Evolutionary conservation across 768 basidiomycete genomes (phyloP), one percentile per base, ranked within the genome.

Genomic region (Hysterangium stoloniferum): DNA sequence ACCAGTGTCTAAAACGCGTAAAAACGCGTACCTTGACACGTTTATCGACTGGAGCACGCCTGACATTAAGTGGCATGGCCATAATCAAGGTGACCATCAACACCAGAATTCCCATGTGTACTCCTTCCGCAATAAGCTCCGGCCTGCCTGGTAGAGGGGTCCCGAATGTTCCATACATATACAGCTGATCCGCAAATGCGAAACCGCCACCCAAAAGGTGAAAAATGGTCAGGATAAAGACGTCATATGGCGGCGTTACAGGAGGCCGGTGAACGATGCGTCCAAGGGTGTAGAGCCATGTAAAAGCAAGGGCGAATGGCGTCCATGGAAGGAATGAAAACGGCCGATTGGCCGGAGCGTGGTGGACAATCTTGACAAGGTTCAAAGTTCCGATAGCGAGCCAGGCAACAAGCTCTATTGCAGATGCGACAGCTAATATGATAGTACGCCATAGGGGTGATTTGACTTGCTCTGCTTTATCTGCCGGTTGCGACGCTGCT

Each of bases 281-380:
- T 4, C 45, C 15, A 12, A 54, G 45, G 5, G 58, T 42, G 40
- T 63, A 63, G 0, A 58, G 29, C 61, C 61, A 63, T 15, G 62
- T 56, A 6, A 58, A 35, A 9, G 59, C 54, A 25, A 61, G 36
- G 32, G 58, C 37, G 12, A 62, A 42, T 11, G 48, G 31, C 33
- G 7, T 29, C 44, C 53, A 42, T 15, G 34, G 47, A 46, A 54
- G 9, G 17, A 29, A 40, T 54, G 15, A 6, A 6, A 40, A n/a
- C 12, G 28, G 13, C 34, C 9, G 7, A 20, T 4, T 13, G 24
- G 24, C 20, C 8, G 33, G 33, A 4, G 8, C 31, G 17, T 54
- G 48, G 8, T 22, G 48, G 12, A 36, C 31, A 15, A 41, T n/a
- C 11, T 36, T 28, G 4, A 57, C 40, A 37, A 56, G 31, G 6